Conservation (phyloP, 2,329 filamentous ascomycete species). For the Clarireedia hainanense region DNA sequence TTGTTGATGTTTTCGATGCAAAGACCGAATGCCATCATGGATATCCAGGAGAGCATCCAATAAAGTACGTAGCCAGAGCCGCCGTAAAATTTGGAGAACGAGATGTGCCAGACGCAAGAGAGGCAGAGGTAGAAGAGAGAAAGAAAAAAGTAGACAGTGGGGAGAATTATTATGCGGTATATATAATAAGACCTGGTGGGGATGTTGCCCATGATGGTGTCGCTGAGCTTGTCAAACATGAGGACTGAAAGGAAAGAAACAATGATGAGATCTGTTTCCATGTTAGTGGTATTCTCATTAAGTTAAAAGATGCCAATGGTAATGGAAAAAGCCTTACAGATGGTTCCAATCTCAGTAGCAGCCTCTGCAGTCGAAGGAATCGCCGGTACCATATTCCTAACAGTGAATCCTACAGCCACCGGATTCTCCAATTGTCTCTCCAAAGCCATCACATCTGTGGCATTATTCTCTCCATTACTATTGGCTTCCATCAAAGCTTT, state of each 20-base stretch:
- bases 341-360: slow-evolving; percentile 18
- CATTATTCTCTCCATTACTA: neutral
- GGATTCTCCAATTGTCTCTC: slow-evolving; percentile 11
- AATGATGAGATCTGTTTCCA: slow-evolving; percentile 13
- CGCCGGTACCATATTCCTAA: slow-evolving; percentile 14
- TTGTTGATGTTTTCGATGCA: slow-evolving; percentile 17
- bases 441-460: slow-evolving; percentile 7
- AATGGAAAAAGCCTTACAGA: slow-evolving; percentile 8
- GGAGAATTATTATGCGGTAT: slow-evolving; percentile 13
- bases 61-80: slow-evolving; percentile 15
- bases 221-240: slow-evolving; percentile 15
- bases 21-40: slow-evolving; percentile 18
- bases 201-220: slow-evolving; percentile 16
- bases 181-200: slow-evolving; percentile 10
- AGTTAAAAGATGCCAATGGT: neutral
- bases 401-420: slow-evolving; percentile 8
- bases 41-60: slow-evolving; percentile 17
- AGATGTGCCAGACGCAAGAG: slow-evolving; percentile 15
- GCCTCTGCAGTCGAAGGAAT: slow-evolving; percentile 15
- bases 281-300: neutral
- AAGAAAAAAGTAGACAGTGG: slow-evolving; percentile 13
- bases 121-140: slow-evolving; percentile 14
- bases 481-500: neutral
- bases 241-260: slow-evolving; percentile 18
- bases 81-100: slow-evolving; percentile 13